Conservation (phyloP, 495 filamentous ascomycete genomes). For the Aspergillus homomorphus region DNA sequence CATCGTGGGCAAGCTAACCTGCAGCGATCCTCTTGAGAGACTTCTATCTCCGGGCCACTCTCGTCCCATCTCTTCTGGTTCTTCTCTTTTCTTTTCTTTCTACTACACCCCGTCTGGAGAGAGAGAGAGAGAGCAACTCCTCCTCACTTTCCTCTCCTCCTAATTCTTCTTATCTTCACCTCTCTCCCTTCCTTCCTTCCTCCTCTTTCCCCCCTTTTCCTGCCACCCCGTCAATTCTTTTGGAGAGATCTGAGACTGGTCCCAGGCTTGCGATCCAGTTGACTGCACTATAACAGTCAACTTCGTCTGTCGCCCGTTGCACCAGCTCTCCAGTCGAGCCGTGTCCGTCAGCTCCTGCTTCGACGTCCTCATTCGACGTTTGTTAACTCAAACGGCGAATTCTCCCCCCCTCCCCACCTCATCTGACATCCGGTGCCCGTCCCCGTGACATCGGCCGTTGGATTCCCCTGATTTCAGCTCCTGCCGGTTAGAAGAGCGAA, state of each 20-base stretch:
- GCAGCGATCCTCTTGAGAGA: conserved; percentile 28
- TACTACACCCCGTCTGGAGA: conserved; percentile 51
- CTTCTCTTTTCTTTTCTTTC: conserved; percentile 39
- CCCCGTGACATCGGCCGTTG: conserved; percentile 36
- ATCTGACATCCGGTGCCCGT: conserved; percentile 35
- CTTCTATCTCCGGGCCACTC: conserved; percentile 35
- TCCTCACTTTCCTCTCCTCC: conserved; percentile 51
- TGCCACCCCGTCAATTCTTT: conserved; percentile 53
- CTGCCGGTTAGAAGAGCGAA: conserved; percentile 49
- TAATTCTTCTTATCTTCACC: conserved; percentile 47
- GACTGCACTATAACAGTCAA: conserved; percentile 38
- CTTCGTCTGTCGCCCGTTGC: conserved; percentile 26
- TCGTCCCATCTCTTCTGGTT: conserved; percentile 26
- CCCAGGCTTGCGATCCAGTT: conserved; percentile 26
- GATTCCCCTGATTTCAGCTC: conserved; percentile 42
- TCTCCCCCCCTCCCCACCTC: conserved; percentile 22
- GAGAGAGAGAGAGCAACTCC: conserved; percentile 45
- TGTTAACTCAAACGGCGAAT: conserved; percentile 50
- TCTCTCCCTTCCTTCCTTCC: conserved; percentile 47
- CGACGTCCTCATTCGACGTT: conserved; percentile 44
- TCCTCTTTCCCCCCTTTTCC: conserved; percentile 51
- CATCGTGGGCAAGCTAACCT: conserved; percentile 21
- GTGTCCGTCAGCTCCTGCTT: conserved; percentile 43
- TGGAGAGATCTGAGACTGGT: conserved; percentile 45
- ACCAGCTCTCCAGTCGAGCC: conserved; percentile 46